A percentile compares a stretch with the other conserved stretches of the same genome.
These are phyloP conservation scores for Gastrolobium villosum DNA, from an alignment of 306 rosid species.

Conservation along the genomic window DNA sequence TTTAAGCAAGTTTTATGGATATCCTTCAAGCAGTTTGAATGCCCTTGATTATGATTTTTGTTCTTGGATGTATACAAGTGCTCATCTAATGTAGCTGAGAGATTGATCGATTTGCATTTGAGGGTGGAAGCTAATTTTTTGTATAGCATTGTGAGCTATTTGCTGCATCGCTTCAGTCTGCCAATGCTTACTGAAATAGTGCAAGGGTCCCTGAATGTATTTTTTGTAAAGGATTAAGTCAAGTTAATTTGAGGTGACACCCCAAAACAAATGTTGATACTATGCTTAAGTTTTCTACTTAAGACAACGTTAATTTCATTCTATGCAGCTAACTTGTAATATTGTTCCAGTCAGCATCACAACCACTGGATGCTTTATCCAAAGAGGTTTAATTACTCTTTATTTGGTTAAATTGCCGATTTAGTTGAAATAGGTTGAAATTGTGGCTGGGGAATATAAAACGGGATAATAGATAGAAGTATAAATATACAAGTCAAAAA, in stretches of 20 bases:
- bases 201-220: slow-evolving; percentile 11
- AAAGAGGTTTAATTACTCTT: too few species aligned
- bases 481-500: too few species aligned
- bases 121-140: slow-evolving; percentile 23
- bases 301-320: too few species aligned
- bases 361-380: too few species aligned
- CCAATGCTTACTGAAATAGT: background rate
- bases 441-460: too few species aligned
- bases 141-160: slow-evolving; percentile 21
- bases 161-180: slow-evolving; percentile 5
- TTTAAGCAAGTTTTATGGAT: slow-evolving; percentile 36
- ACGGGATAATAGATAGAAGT: too few species aligned
- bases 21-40: slow-evolving; percentile 10
- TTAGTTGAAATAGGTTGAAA: too few species aligned
- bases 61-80: slow-evolving; percentile 9
- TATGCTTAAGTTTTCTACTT: too few species aligned
- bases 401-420: too few species aligned
- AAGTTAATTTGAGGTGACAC: slow-evolving; percentile 7
- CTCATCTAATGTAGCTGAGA: background rate
- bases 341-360: too few species aligned
- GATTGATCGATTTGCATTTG: slow-evolving; percentile 1
- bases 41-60: slow-evolving; percentile 6
- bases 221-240: slow-evolving; percentile 15
- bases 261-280: too few species aligned
- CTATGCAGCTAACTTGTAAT: too few species aligned